A percentile compares a stretch with the other conserved stretches of the same genome.
Conservation (phyloP, 208 protist genomes). For the Acanthamoeba triangularis region DNA sequence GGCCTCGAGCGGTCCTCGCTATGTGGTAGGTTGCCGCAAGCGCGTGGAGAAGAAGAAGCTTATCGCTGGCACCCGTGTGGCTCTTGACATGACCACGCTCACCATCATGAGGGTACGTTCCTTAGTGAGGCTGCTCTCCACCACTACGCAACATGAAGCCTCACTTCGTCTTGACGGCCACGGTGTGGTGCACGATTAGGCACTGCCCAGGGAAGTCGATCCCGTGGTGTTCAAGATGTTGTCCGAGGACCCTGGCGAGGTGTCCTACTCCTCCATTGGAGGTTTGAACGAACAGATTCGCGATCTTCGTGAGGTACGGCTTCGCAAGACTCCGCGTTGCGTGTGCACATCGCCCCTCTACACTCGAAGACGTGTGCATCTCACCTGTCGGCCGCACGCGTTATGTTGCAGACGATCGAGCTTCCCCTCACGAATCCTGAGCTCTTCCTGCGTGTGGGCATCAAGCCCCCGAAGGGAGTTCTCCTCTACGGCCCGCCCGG, state of each 20-base stretch:
- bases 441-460: constrained; percentile 99
- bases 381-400: constrained; percentile 4
- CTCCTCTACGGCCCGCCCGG: constrained; percentile 99
- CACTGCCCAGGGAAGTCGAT: constrained; percentile 98
- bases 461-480: constrained; percentile 99
- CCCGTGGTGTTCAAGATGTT: constrained; percentile 99
- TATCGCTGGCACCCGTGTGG: constrained; percentile 97
- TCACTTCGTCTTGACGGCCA: neutral
- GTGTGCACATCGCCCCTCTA: neutral
- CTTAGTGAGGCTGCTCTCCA: no score
- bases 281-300: constrained; percentile 99
- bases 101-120: constrained; percentile 97
- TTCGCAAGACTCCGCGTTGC: neutral
- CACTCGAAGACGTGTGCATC: neutral
- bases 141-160: neutral
- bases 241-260: constrained; percentile 96
- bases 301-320: constrained; percentile 96
- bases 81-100: constrained; percentile 99
- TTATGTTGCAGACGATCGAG: constrained; percentile 96
- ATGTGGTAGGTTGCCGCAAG: constrained; percentile 98
- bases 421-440: constrained; percentile 99
- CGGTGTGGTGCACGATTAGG: neutral
- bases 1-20: constrained; percentile 98
- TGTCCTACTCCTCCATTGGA: constrained; percentile 98
- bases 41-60: constrained; percentile 97